These are phyloP conservation scores for Aspergillus taichungensis DNA, from an alignment of 495 filamentous ascomycete genomes.

Conservation along the genomic window DNA sequence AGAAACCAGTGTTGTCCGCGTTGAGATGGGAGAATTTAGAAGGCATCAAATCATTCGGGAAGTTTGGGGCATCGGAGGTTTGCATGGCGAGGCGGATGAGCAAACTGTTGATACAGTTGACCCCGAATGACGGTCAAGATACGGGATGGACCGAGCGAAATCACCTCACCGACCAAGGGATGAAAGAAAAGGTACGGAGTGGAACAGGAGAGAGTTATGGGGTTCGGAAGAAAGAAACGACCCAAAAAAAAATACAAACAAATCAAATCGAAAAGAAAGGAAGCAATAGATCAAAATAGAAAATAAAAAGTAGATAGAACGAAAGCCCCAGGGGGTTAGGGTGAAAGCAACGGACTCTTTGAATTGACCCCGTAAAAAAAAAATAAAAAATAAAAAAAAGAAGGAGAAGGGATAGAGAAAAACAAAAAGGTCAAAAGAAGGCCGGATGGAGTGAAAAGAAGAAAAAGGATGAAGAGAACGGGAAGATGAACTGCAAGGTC, in stretches of 20 bases:
- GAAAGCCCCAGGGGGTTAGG: conserved; percentile 23
- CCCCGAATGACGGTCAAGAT: conserved; percentile 56
- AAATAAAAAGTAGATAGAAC: conserved; percentile 25
- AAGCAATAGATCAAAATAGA: conserved; percentile 20
- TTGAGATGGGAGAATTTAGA: conserved; percentile 59
- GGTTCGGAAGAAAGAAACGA: no score
- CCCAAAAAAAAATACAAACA: no score
- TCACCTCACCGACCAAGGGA: conserved; percentile 9
- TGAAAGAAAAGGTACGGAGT: conserved; percentile 5
- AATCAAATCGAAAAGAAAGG: conserved; percentile 11
- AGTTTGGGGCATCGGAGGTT: conserved; percentile 56
- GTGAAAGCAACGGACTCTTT: conserved; percentile 16
- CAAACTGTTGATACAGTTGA: conserved; percentile 54
- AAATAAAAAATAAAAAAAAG: conserved; percentile 26
- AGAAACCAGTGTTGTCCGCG: conserved; percentile 75
- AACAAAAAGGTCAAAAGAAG: conserved; percentile 26
- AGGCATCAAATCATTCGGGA: conserved; percentile 45
- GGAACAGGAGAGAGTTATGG: no score
- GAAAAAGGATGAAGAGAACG: conserved; percentile 8
- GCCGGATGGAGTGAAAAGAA: conserved; percentile 17
- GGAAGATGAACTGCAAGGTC: conserved; percentile 3
- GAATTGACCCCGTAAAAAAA: conserved; percentile 17
- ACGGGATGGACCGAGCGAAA: conserved; percentile 51
- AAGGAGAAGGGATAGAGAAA: conserved; percentile 29
- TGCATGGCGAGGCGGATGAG: conserved; percentile 67